Conservation (phyloP, 768 basidiomycete species). For the Phanerochaete carnosa region DNA sequence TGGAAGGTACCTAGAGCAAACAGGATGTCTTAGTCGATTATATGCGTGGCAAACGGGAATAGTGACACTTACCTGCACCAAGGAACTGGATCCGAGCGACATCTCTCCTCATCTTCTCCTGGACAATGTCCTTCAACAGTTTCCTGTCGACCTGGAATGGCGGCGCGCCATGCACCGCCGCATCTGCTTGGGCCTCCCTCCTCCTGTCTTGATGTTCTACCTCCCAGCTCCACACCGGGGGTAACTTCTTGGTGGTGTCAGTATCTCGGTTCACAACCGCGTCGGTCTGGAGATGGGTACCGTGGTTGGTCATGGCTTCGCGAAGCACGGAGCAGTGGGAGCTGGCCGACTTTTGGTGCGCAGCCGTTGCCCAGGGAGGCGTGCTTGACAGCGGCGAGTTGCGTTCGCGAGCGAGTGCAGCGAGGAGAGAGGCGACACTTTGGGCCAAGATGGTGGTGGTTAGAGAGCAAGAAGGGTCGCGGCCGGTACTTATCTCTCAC, state of each 20-base stretch:
- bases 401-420: conserved; percentile 11
- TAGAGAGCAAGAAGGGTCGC: conserved; percentile 13
- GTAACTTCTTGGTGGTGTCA: conserved; percentile 7
- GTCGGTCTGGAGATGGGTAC: conserved; percentile 1
- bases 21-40: not conserved
- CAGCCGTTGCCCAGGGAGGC: not conserved
- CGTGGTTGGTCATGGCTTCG: not conserved
- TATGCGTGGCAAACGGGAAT: not conserved
- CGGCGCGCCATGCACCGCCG: conserved; percentile 53
- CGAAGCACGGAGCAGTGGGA: not conserved
- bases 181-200: conserved; percentile 61
- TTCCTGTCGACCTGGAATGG: conserved; percentile 77
- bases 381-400: not conserved
- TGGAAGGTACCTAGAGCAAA: conserved; percentile 69
- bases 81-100: conserved; percentile 73
- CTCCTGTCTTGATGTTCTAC: conserved; percentile 68
- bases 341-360: not conserved
- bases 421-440: conserved; percentile 20
- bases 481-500: conserved; percentile 23
- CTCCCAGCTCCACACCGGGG: conserved; percentile 67
- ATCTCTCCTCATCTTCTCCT: conserved; percentile 61
- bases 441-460: conserved; percentile 14
- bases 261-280: not conserved
- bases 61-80: conserved; percentile 56
- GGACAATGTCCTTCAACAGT: conserved; percentile 73